Evolutionary conservation across 306 rosid genomes (phyloP).

Genomic region (Begonia loranthoides): DNA sequence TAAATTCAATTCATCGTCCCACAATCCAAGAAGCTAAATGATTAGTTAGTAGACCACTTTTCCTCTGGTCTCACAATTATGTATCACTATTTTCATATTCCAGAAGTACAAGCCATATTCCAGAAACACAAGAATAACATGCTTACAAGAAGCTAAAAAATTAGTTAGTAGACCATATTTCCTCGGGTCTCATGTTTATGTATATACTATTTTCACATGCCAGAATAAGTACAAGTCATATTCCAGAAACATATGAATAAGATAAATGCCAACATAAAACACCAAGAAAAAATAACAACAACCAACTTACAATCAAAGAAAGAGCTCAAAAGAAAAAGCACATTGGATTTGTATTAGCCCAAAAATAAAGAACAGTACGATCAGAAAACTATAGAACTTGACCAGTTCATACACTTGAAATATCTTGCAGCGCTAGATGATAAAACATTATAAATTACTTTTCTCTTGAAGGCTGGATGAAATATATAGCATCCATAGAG

Average conservation of each 20-base stretch:
- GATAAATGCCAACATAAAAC: neutral
- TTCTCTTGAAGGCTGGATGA: slow-evolving; percentile 81
- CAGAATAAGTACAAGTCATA: neutral
- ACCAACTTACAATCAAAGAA: neutral
- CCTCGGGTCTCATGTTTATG: too few relatives aligned
- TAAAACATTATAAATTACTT: slow-evolving; percentile 36
- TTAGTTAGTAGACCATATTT: too few relatives aligned
- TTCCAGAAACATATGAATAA: neutral
- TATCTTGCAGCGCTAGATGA: neutral
- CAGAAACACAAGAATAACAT: neutral
- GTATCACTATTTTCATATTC: too few relatives aligned
- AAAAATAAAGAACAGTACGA: neutral
- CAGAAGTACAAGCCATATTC: neutral
- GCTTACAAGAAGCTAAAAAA: neutral
- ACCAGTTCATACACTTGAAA: neutral
- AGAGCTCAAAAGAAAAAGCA: neutral
- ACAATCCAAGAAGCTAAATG: too few relatives aligned
- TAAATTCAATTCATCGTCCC: too few relatives aligned
- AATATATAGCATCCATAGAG: slow-evolving; percentile 91
- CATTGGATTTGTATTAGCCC: neutral
- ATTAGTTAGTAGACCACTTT: too few relatives aligned
- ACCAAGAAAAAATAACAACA: too few relatives aligned
- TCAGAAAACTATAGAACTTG: neutral
- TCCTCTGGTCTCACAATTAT: too few relatives aligned
- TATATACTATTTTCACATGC: too few relatives aligned